Percentiles rank a stretch among this genome's conserved stretches.
Evolutionary conservation across 768 basidiomycete species (phyloP).

Genomic region (Xerocomellus dryophilus): DNA sequence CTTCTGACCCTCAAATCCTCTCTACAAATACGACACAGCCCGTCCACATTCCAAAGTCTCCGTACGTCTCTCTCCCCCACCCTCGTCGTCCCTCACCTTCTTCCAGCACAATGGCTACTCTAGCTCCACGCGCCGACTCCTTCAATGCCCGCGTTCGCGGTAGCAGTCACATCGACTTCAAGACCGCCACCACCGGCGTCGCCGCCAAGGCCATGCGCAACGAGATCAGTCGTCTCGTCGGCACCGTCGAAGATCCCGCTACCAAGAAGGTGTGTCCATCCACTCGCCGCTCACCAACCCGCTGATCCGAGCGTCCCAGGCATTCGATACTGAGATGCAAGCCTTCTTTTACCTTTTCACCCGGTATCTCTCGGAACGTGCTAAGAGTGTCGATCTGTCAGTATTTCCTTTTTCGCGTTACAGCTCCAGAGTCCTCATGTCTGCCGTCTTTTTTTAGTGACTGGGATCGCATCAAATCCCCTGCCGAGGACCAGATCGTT

Average conservation of each 20-base stretch:
- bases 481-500: constrained; percentile 60
- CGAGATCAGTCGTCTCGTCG: constrained; percentile 92
- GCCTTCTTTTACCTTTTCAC: constrained; percentile 81
- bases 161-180: constrained; percentile 88
- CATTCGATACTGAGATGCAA: constrained; percentile 80
- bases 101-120: constrained; percentile 50
- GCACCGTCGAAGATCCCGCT: constrained; percentile 71
- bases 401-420: constrained; percentile 28
- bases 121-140: constrained; percentile 62
- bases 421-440: background rate
- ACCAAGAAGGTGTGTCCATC: constrained; percentile 69
- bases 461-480: constrained; percentile 55
- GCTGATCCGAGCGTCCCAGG: constrained; percentile 38
- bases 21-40: constrained; percentile 64
- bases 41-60: constrained; percentile 50
- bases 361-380: constrained; percentile 71
- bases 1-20: constrained; percentile 52
- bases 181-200: constrained; percentile 94
- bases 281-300: constrained; percentile 2
- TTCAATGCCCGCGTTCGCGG: constrained; percentile 73
- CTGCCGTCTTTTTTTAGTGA: constrained; percentile 22
- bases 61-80: constrained; percentile 27
- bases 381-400: constrained; percentile 67
- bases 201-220: constrained; percentile 97
- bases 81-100: constrained; percentile 11